A percentile compares a stretch with the other conserved stretches of the same genome.
Conservation (phyloP, 805 yeast species). For the Candida gorgasii region DNA sequence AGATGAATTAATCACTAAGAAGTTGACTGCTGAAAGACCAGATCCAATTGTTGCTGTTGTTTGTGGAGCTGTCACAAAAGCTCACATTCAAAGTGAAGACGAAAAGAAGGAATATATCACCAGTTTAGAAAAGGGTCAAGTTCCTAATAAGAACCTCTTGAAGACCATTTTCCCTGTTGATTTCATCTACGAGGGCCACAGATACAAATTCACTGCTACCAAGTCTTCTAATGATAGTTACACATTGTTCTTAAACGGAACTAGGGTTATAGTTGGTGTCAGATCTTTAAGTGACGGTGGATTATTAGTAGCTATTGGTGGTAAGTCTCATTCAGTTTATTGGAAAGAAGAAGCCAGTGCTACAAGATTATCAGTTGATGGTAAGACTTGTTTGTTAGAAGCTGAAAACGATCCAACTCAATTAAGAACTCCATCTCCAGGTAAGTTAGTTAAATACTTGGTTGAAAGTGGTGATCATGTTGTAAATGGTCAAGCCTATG, state of each 20-base stretch:
- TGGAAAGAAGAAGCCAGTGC: conserved; percentile 98
- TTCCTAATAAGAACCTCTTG: conserved; percentile 76
- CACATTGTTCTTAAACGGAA: conserved; percentile 90
- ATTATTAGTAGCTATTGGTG: conserved; percentile 80
- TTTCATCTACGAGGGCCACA: conserved; percentile 90
- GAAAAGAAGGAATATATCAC: conserved; percentile 66
- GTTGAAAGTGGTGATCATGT: conserved; percentile 97
- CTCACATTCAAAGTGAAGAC: conserved; percentile 75
- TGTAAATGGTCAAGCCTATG: conserved; percentile 87
- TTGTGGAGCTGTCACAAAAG: conserved; percentile 98
- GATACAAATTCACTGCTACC: conserved; percentile 94
- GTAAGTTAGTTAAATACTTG: conserved; percentile 89
- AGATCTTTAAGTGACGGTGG: conserved; percentile 95
- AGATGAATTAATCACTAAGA: conserved; percentile 91
- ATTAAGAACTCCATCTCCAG: conserved; percentile 98
- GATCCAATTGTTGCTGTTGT: conserved; percentile 87
- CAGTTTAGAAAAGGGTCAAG: conserved; percentile 94
- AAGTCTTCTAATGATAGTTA: conserved; percentile 83
- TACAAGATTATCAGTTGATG: conserved; percentile 91
- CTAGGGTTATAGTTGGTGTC: conserved; percentile 84
- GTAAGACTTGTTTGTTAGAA: conserved; percentile 92
- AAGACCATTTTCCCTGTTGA: conserved; percentile 91
- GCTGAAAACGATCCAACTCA: conserved; percentile 98
- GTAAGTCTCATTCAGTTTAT: conserved; percentile 91
- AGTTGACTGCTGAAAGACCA: conserved; percentile 96